Conservation (phyloP, 306 rosid genomes). For the apple (Malus domestica) region ASM211411v1 NC_041792.1:28634407-28634906, state of each 20-base stretch:
- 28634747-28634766: neutral
- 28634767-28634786: no score
- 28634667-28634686: neutral
- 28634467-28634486: constrained; percentile 45
- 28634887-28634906: neutral
- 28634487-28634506: constrained; percentile 83
- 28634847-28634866: neutral
- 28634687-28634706: neutral
- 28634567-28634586: neutral
- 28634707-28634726: neutral
- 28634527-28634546: constrained; percentile 87
- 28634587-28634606: neutral
- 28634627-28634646: neutral
- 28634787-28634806: neutral
- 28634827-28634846: neutral
- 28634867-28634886: neutral
- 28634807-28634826: neutral
- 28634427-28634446: neutral
- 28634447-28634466: neutral
- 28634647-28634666: neutral
- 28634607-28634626: neutral
- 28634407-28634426: neutral
- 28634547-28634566: constrained; percentile 55
- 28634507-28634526: constrained; percentile 65
- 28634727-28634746: neutral